phyloP scores from a whole-genome alignment of 192 early-diverging fungal genomes.

The Coemansia javaensis region DNA sequence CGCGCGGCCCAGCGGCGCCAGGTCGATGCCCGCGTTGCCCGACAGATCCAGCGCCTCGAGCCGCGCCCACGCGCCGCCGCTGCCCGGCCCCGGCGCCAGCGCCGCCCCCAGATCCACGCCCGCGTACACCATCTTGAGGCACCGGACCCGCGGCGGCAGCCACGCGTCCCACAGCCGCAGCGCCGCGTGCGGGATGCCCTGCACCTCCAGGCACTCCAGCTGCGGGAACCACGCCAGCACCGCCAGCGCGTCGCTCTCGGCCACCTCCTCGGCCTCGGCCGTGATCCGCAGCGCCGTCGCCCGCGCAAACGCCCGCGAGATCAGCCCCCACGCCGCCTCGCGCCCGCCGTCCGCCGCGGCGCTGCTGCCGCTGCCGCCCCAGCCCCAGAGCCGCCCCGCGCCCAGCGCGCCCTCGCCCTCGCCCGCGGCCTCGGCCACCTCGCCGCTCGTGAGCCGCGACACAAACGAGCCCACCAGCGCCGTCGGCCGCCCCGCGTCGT shows the following conservation, averaged over 20 bases:
- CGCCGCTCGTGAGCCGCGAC: constrained; percentile 32
- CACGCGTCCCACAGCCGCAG: constrained; percentile 39
- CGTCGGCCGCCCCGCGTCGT: constrained; percentile 30
- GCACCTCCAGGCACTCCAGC: constrained; percentile 39
- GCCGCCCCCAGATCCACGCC: constrained; percentile 18
- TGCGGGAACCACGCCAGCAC: constrained; percentile 50
- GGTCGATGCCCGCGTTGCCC: constrained; percentile 23
- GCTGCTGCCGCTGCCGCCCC: background rate
- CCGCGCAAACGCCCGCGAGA: constrained; percentile 36
- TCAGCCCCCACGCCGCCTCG: constrained; percentile 32
- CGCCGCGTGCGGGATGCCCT: constrained; percentile 31
- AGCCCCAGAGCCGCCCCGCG: constrained; percentile 9
- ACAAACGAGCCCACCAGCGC: constrained; percentile 35
- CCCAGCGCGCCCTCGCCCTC: background rate
- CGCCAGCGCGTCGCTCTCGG: constrained; percentile 28
- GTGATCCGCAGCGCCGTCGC: constrained; percentile 40
- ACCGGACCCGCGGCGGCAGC: constrained; percentile 13
- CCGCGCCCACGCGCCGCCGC: constrained; percentile 16
- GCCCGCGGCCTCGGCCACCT: constrained; percentile 21
- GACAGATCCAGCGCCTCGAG: constrained; percentile 39
- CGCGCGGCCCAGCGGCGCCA: constrained; percentile 11
- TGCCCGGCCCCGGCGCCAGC: constrained; percentile 3
- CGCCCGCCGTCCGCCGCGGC: constrained; percentile 9
- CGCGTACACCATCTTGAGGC: constrained; percentile 26
- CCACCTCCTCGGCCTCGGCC: constrained; percentile 43